Evolutionary conservation across 2,329 filamentous ascomycete genomes (phyloP).

Genomic region (Pestalotiopsis sp.): DNA sequence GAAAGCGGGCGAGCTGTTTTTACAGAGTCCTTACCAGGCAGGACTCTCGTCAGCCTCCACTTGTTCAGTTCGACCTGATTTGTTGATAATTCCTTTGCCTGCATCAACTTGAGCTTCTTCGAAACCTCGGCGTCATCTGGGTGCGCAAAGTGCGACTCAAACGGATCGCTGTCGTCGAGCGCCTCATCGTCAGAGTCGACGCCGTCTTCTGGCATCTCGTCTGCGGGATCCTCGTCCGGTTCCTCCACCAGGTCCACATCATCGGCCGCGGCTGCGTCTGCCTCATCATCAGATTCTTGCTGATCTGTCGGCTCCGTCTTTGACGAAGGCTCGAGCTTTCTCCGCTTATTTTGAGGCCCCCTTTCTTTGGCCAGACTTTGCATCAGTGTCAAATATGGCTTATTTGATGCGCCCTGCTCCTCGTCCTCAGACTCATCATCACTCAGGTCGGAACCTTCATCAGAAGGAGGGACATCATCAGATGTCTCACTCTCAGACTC

Average conservation of each 20-base stretch:
- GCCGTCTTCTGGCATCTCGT: conserved; percentile 35
- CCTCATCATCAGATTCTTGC: conserved; percentile 21
- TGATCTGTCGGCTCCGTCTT: conserved; percentile 21
- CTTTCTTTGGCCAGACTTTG: conserved; percentile 55
- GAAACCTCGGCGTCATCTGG: conserved; percentile 65
- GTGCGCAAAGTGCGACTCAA: conserved; percentile 77
- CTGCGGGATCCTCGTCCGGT: conserved; percentile 48
- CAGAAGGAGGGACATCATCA: conserved; percentile 42
- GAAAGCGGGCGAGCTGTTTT: conserved; percentile 35
- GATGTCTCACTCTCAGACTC: conserved; percentile 34
- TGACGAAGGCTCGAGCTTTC: conserved; percentile 52
- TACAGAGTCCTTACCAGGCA: conserved; percentile 43
- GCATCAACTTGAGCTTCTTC: conserved; percentile 52
- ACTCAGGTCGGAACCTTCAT: conserved; percentile 44
- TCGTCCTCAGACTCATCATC: conserved; percentile 51
- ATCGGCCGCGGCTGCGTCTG: conserved; percentile 30
- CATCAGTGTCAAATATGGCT: conserved; percentile 61
- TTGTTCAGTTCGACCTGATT: conserved; percentile 49
- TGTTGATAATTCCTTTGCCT: conserved; percentile 53
- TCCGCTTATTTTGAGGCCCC: conserved; percentile 54
- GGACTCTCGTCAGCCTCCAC: conserved; percentile 49
- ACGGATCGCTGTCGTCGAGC: conserved; percentile 64
- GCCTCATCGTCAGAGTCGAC: conserved; percentile 55
- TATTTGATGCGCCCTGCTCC: conserved; percentile 36
- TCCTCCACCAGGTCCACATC: conserved; percentile 48